Percentiles rank a stretch among this genome's conserved stretches.
phyloP scores from a whole-genome alignment of 192 early-diverging fungal genomes.

The Oehlia diaphana region DNA sequence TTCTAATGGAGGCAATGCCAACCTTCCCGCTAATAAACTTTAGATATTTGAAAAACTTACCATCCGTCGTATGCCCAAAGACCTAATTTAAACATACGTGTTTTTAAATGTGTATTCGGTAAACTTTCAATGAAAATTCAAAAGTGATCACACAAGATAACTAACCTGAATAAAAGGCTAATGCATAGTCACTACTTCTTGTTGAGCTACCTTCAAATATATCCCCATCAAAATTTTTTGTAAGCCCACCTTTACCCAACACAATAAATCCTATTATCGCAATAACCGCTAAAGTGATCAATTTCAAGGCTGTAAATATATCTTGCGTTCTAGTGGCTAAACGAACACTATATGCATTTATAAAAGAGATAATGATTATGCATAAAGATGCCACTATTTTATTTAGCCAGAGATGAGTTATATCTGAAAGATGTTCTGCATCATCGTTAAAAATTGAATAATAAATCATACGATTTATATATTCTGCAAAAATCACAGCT shows the following conservation, averaged over 20 bases:
- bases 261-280: conserved; percentile 67
- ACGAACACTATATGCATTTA: conserved; percentile 66
- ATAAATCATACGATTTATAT: conserved; percentile 67
- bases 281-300: conserved; percentile 66
- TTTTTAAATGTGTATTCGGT: too few relatives aligned
- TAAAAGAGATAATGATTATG: conserved; percentile 58
- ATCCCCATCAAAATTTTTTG: conserved; percentile 60
- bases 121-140: background rate
- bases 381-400: conserved; percentile 60
- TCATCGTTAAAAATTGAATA: conserved; percentile 44
- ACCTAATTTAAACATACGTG: conserved; percentile 37
- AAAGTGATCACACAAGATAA: conserved; percentile 6
- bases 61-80: conserved; percentile 65
- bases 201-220: conserved; percentile 58
- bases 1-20: background rate
- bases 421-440: conserved; percentile 32
- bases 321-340: conserved; percentile 71
- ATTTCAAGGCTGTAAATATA: conserved; percentile 71
- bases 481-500: conserved; percentile 74
- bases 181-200: conserved; percentile 65
- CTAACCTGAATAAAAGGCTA: conserved; percentile 69
- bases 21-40: conserved; percentile 17
- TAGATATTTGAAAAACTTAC: conserved; percentile 49
- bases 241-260: conserved; percentile 52
- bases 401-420: conserved; percentile 44